These are phyloP conservation scores for Aspergillus fischeri DNA, from an alignment of 2,329 filamentous ascomycete species.

Conservation along the genomic window DNA sequence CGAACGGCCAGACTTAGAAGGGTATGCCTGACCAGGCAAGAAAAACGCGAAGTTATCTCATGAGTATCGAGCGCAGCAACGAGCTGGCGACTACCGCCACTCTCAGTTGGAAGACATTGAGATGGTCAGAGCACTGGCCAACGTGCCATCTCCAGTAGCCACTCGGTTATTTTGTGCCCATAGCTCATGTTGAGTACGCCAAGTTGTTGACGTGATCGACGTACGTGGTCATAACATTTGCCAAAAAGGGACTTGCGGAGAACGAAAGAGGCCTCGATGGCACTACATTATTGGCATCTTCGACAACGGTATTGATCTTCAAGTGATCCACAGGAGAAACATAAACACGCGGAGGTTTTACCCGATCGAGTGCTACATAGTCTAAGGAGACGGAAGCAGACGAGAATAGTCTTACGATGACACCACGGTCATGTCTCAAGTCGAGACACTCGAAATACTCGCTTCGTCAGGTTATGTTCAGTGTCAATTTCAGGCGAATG, in stretches of 20 bases:
- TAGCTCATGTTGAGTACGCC: too few species aligned
- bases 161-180: too few species aligned
- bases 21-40: conserved; percentile 14
- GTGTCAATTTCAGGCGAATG: conserved; percentile 10
- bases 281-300: neutral
- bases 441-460: conserved; percentile 22
- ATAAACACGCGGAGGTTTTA: neutral
- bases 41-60: conserved; percentile 9
- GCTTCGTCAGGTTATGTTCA: conserved; percentile 16
- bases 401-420: neutral
- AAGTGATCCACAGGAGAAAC: conserved; percentile 6
- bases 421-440: conserved; percentile 10
- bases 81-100: neutral
- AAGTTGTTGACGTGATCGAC: too few species aligned
- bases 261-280: neutral
- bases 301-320: conserved; percentile 1
- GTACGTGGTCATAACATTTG: too few species aligned
- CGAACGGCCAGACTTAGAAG: conserved; percentile 31
- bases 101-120: neutral
- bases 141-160: too few species aligned
- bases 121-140: too few species aligned
- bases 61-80: conserved; percentile 6
- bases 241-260: too few species aligned
- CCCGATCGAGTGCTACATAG: neutral
- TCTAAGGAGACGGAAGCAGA: neutral